Base-by-base conservation (phyloP, 495 filamentous ascomycete genomes). In the Wilcoxina mikolae region DNA sequence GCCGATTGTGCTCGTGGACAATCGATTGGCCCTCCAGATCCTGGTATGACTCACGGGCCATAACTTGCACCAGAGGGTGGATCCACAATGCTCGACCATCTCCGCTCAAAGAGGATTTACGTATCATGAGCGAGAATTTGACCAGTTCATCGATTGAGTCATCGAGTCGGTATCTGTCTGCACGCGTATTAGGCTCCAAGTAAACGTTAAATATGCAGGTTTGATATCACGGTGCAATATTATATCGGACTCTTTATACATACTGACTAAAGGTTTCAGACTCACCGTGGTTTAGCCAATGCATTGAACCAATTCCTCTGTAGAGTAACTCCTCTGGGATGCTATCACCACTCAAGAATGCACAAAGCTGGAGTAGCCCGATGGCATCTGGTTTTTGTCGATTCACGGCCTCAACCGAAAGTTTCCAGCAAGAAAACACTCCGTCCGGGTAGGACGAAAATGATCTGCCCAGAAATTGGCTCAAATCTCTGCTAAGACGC, bases 291-390 rank as follows among this genome's bases (percentile, higher is more conserved):
- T 49, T 10, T 4, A 49, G 46, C 46, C 46, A 49, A 12, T 18
- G 11, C 18, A 49, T 24, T 26, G 18, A 4, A 4, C 9, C 24
- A 7, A 49, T 25, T 3, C 58, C 58, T 24, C 44, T 29, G 12
- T 38, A 31, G 31, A 60, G 47, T 44, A 61, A 31, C 4, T 59
- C 49, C 3, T 61, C 48, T 26, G 50, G 42, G 2, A 61, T 56
- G 7, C 50, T 49, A 0, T 59, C 48, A n/a, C 53, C 48, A 4
- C 39, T 45, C 15, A 60, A 41, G 11, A 61, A 59, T 7, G 46
- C 33, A 15, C 20, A 55, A 4, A 55, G 17, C 24, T 39, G 31
- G 27, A 51, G 22, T 15, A 58, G 25, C 17, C 44, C 25, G 4
- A 49, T 43, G 11, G 56, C 45, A 17, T n/a, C 15, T 11, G 4